A percentile compares a stretch with the other conserved stretches of the same genome.
Evolutionary conservation across 2,329 filamentous ascomycete genomes (phyloP).

Genomic region (Dothiorella sarmentorum): DNA sequence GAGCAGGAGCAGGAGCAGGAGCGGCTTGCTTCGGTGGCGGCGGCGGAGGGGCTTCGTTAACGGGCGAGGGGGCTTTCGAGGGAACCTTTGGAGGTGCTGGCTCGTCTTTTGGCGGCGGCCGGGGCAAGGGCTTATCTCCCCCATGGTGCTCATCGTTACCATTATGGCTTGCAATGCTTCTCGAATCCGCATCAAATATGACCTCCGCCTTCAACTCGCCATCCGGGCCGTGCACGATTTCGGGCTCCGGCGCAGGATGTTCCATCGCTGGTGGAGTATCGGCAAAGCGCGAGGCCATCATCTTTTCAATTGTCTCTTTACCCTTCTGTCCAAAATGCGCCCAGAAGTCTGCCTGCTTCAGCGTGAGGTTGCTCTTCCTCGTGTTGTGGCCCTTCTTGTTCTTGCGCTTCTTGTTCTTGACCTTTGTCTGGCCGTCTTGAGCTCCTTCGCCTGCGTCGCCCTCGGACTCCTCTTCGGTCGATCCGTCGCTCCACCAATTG

Average conservation of each 20-base stretch:
- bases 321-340: conserved; percentile 39
- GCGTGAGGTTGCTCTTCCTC: conserved; percentile 44
- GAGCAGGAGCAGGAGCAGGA: too few relatives aligned
- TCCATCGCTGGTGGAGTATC: conserved; percentile 23
- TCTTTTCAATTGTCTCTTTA: conserved; percentile 38
- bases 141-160: not conserved
- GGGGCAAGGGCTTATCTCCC: not conserved
- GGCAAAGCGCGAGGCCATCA: conserved; percentile 41
- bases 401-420: conserved; percentile 20
- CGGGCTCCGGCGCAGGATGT: not conserved
- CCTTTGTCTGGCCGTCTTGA: conserved; percentile 2
- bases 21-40: conserved; percentile 24
- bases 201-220: conserved; percentile 8
- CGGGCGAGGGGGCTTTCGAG: conserved; percentile 8
- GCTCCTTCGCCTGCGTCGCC: conserved; percentile 22
- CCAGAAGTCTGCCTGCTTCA: conserved; percentile 51
- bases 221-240: not conserved
- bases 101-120: conserved; percentile 6
- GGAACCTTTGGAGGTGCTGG: conserved; percentile 30
- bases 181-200: conserved; percentile 10
- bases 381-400: conserved; percentile 38
- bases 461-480: conserved; percentile 60
- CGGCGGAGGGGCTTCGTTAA: conserved; percentile 21
- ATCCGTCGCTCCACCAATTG: conserved; percentile 81
- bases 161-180: conserved; percentile 6